These are phyloP conservation scores for Emmonsia crescens DNA, from an alignment of 2,329 filamentous ascomycete species.

Conservation along the genomic window DNA sequence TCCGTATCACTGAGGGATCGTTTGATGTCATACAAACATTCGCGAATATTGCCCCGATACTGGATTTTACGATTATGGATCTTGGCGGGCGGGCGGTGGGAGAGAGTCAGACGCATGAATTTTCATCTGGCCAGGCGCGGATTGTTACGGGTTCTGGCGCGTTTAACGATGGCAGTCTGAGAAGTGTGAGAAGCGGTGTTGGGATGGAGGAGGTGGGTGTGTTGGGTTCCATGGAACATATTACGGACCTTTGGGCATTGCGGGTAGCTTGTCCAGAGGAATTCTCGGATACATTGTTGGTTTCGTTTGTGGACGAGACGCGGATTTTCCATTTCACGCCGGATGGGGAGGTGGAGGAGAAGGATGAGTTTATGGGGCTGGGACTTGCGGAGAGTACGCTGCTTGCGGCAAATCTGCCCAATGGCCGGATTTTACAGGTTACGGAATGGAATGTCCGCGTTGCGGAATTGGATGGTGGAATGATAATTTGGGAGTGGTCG, in stretches of 20 bases:
- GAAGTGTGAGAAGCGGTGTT: conserved; percentile 87
- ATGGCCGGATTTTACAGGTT: conserved; percentile 61
- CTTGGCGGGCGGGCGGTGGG: conserved; percentile 76
- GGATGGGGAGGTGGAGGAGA: conserved; percentile 73
- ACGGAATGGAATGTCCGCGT: conserved; percentile 55
- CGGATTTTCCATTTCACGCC: conserved; percentile 66
- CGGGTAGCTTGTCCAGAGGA: conserved; percentile 36
- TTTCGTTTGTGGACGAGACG: conserved; percentile 75
- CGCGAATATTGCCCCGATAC: conserved; percentile 75
- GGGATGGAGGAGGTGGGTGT: conserved; percentile 80
- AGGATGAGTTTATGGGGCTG: conserved; percentile 64
- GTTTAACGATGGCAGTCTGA: conserved; percentile 74
- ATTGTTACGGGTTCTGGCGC: conserved; percentile 90
- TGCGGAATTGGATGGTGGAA: conserved; percentile 41
- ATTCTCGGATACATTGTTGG: conserved; percentile 56
- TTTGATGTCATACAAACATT: conserved; percentile 64
- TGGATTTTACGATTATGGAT: conserved; percentile 95
- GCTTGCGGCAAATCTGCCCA: conserved; percentile 53
- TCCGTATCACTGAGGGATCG: conserved; percentile 50
- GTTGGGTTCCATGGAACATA: conserved; percentile 64
- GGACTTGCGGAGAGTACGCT: conserved; percentile 61
- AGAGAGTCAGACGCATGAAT: conserved; percentile 72
- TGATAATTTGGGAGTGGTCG: conserved; percentile 37
- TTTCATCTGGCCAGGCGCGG: conserved; percentile 86
- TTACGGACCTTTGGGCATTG: conserved; percentile 64